Evolutionary conservation across 192 early-diverging fungal genomes (phyloP).

Genomic region (Glomus cerebriforme): DNA sequence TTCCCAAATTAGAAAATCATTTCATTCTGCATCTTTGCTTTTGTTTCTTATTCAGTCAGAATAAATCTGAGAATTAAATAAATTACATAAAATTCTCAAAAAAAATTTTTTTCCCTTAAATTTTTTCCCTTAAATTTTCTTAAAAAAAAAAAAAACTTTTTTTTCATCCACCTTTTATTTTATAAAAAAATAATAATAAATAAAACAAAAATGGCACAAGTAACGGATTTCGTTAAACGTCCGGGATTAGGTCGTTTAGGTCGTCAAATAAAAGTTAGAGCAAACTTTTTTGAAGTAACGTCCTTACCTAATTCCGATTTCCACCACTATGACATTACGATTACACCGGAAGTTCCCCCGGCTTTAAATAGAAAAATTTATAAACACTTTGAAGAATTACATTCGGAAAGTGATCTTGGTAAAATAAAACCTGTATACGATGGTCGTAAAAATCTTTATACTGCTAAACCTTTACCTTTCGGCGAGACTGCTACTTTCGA

Average conservation of each 20-base stretch:
- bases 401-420: conserved; percentile 54
- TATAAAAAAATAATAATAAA: neutral
- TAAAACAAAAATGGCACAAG: neutral
- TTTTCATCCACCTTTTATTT: too few relatives aligned
- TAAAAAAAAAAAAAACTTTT: too few relatives aligned
- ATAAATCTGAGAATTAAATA: too few relatives aligned
- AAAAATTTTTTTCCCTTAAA: too few relatives aligned
- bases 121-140: too few relatives aligned
- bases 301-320: conserved; percentile 63
- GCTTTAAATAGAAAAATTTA: conserved; percentile 70
- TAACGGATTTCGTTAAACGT: conserved; percentile 47
- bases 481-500: conserved; percentile 61
- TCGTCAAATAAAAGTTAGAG: conserved; percentile 42
- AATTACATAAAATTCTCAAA: too few relatives aligned
- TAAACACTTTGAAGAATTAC: conserved; percentile 55
- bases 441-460: conserved; percentile 79
- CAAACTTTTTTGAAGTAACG: conserved; percentile 78
- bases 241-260: conserved; percentile 53
- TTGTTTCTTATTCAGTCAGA: too few relatives aligned
- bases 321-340: conserved; percentile 83
- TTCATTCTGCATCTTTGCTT: too few relatives aligned
- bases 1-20: too few relatives aligned
- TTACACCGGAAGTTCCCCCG: conserved; percentile 75
- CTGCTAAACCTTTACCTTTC: conserved; percentile 57
- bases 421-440: conserved; percentile 77